Evolutionary conservation across 2,329 filamentous ascomycete species (phyloP).

Genomic region (Fusarium pseudograminearum): DNA sequence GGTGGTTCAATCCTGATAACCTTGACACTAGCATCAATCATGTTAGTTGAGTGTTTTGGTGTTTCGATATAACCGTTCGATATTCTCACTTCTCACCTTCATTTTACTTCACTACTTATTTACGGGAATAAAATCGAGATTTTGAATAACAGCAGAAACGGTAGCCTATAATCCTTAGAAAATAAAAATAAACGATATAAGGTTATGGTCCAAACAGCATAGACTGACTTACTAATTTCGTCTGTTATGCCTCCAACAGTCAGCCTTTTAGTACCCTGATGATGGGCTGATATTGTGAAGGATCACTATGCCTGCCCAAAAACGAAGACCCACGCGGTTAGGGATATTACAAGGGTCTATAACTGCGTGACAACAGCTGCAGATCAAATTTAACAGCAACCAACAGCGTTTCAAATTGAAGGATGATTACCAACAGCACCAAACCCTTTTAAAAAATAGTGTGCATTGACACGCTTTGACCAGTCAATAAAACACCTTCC

Average conservation of each 20-base stretch:
- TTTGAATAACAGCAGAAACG: no score
- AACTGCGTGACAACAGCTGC: no score
- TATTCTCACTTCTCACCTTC: neutral
- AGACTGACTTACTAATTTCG: no score
- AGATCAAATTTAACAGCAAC: neutral
- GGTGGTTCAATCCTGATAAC: constrained; percentile 23
- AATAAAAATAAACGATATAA: no score
- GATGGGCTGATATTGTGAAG: no score
- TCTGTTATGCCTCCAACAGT: no score
- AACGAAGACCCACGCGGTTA: no score
- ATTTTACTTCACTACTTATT: neutral
- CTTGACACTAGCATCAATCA: constrained; percentile 10
- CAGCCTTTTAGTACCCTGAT: no score
- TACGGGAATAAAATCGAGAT: neutral
- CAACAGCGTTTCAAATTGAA: neutral
- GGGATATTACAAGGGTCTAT: no score
- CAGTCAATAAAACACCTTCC: neutral
- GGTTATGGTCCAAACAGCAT: no score
- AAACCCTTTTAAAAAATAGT: neutral
- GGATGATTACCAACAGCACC: neutral
- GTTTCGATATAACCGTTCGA: neutral
- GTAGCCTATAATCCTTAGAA: no score
- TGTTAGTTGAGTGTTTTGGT: neutral
- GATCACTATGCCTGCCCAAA: no score
- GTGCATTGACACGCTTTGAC: neutral